phyloP scores from a whole-genome alignment of 345 rosid species.

The Chamaenerion angustifolium region DNA sequence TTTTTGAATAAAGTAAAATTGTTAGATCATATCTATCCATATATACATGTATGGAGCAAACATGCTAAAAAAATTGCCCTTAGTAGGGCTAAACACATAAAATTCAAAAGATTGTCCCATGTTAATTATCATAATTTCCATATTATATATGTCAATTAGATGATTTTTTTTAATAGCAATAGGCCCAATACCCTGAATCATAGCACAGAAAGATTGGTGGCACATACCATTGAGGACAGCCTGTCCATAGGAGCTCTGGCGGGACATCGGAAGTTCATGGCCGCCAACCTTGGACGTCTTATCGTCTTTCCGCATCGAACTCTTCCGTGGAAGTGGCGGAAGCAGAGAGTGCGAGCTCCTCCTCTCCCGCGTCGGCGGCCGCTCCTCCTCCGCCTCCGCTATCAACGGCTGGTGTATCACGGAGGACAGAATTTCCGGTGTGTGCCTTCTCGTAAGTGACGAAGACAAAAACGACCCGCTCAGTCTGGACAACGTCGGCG shows the following conservation, averaged over 20 bases:
- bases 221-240: slow-evolving; percentile 69
- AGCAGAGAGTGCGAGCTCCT: slow-evolving; percentile 10
- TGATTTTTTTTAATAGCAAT: no score
- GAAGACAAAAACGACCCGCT: slow-evolving; percentile 62
- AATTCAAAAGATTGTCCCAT: no score
- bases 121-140: no score
- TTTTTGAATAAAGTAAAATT: no score
- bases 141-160: no score
- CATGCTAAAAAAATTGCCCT: no score
- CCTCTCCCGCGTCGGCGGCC: slow-evolving; percentile 17
- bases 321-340: slow-evolving; percentile 27
- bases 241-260: slow-evolving; percentile 61
- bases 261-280: slow-evolving; percentile 42
- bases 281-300: slow-evolving; percentile 25
- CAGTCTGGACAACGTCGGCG: slow-evolving; percentile 38
- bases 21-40: no score
- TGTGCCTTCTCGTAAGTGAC: slow-evolving; percentile 43
- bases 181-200: no score
- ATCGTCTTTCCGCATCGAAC: slow-evolving; percentile 17
- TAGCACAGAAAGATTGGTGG: not conserved
- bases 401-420: slow-evolving; percentile 36
- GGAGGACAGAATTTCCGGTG: slow-evolving; percentile 40
- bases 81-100: no score
- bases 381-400: slow-evolving; percentile 24
- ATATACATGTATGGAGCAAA: no score